phyloP scores from a whole-genome alignment of 2,329 filamentous ascomycete genomes.

The Paracoccidioides brasiliensis region DNA sequence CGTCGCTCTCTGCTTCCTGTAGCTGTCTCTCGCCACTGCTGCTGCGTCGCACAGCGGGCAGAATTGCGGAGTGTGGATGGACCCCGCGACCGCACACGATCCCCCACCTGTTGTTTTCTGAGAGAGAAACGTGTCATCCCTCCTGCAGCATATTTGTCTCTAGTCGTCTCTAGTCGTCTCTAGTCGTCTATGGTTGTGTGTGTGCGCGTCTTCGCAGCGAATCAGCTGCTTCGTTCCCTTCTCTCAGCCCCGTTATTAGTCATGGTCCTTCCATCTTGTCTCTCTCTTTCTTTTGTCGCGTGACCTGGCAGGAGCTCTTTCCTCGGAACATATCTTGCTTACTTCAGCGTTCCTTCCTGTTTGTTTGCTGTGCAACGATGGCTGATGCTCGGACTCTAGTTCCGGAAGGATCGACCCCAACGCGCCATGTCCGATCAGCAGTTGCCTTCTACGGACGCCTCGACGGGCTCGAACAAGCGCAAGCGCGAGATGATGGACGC shows the following conservation, averaged over 20 bases:
- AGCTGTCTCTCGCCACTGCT: background rate
- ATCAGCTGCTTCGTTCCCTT: background rate
- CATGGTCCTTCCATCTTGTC: background rate
- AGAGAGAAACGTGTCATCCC: background rate
- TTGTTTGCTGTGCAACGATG: background rate
- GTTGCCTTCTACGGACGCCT: conserved; percentile 18
- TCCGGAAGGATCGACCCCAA: background rate
- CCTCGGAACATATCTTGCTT: background rate
- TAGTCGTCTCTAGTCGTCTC: too few relatives aligned
- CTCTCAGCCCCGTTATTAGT: background rate
- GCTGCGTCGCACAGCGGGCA: background rate
- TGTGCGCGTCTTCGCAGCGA: background rate
- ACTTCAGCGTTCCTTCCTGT: background rate
- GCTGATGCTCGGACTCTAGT: background rate
- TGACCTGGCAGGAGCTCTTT: background rate
- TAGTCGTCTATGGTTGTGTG: too few relatives aligned
- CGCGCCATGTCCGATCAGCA: conserved; percentile 27
- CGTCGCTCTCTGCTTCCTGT: background rate
- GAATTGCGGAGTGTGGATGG: background rate
- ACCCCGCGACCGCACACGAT: background rate
- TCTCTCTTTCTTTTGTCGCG: background rate
- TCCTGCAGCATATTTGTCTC: background rate
- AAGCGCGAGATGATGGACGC: conserved; percentile 30
- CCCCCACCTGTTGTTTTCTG: background rate
- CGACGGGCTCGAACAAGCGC: conserved; percentile 22